Percentiles rank a stretch among this genome's conserved stretches.
These are phyloP conservation scores for Yamadazyma sp. DNA, from an alignment of 1,139 yeast species.

Conservation along the genomic window DNA sequence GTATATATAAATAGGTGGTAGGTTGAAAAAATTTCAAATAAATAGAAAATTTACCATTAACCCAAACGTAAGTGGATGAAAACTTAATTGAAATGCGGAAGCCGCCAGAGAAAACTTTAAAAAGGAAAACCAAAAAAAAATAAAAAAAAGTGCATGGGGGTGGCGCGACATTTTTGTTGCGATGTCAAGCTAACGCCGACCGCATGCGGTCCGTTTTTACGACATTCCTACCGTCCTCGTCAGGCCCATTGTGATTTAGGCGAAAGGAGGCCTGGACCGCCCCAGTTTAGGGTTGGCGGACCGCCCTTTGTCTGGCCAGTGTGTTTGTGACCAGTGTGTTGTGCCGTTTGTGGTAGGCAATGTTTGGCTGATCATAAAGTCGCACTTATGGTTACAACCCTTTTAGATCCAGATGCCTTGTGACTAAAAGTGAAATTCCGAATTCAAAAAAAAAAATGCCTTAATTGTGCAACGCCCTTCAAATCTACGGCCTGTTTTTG, in stretches of 20 bases:
- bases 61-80: constrained; percentile 5
- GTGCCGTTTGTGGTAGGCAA: no score
- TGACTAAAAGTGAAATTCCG: constrained; percentile 1
- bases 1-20: neutral
- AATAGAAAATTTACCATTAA: constrained; percentile 4
- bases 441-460: neutral
- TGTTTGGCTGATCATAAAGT: no score
- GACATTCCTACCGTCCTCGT: no score
- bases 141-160: neutral
- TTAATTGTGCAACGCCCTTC: no score
- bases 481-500: no score
- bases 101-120: constrained; percentile 1
- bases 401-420: neutral
- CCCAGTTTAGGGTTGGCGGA: no score
- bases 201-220: neutral
- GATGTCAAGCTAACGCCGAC: neutral
- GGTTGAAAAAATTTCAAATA: neutral
- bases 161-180: neutral
- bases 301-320: no score
- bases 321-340: no score
- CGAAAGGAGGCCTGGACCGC: no score
- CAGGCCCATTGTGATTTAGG: no score
- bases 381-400: neutral
- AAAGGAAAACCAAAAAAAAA: no score
- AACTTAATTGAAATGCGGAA: constrained; percentile 2